Base-by-base conservation (phyloP, 768 basidiomycete genomes). In the Agaricus sinodeliciosus region DNA sequence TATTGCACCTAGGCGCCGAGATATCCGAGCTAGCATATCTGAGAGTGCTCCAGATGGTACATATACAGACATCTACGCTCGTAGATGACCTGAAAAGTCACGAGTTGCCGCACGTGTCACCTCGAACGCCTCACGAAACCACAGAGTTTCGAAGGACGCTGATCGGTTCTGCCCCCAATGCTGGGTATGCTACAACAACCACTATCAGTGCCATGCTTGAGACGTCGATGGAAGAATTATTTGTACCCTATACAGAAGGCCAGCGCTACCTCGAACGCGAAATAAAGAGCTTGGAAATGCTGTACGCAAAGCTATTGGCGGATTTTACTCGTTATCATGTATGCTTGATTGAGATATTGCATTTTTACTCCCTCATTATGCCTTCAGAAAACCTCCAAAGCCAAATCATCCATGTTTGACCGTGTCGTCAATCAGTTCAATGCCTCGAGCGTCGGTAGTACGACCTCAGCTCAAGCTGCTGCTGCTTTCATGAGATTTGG, bases 191-290 rank as follows among this genome's bases (percentile, higher is more conserved):
- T 8, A 76, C 80, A 8, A 75, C 79, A 12, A 70, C 79, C 5
- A 77, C 84, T n/a, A 79, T 88, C 60, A 77, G 84, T 61, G 72
- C 80, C 0, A 92, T 97, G 90, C 76, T 99, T n/a, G 96, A 98
- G 66, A 84, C 82, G 7, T 90, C 93, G 7, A 85, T 96, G 81
- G 96, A 97, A 57, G 96, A 98, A 63, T 79, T 98, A 16, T 98
- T 98, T 58, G 82, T 94, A 18, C 90, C 92, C 3, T 97, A 94
- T 62, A 87, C 85, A 1, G 95, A 99, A 68, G 93, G 90, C 3
- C 83, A 83, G 54, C 74, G 93, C 51, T 98, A 97, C 64, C 77
- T 98, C 3, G 96, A 98, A 62, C 82, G 84, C 39, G 96, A 99
- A 73, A 88, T 81, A 57, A 87, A 83, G 64, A 92, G 83, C 61